phyloP scores from a whole-genome alignment of 1,139 yeast species.

The Kluyveromyces sp. region DNA sequence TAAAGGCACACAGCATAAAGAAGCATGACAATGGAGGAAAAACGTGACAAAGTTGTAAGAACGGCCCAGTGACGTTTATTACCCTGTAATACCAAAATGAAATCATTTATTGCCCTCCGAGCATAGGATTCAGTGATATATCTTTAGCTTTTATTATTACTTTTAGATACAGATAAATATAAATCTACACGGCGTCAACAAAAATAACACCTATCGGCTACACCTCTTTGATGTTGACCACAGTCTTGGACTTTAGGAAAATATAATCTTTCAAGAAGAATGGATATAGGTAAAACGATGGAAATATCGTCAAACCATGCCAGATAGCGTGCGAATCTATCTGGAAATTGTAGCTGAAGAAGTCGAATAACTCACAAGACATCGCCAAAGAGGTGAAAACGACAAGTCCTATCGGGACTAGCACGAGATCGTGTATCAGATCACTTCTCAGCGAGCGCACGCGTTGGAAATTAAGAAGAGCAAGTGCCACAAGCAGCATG shows the following conservation, averaged over 20 bases:
- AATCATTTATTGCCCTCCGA: too few species aligned
- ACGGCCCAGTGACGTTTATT: too few species aligned
- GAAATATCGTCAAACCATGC: conserved; percentile 76
- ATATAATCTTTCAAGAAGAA: conserved; percentile 31
- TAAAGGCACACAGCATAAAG: too few species aligned
- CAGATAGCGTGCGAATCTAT: conserved; percentile 92
- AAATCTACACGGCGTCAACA: too few species aligned
- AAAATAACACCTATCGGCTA: neutral
- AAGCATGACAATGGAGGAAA: too few species aligned
- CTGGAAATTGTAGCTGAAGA: conserved; percentile 61
- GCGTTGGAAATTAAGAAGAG: conserved; percentile 26
- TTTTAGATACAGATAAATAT: too few species aligned
- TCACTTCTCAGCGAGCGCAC: conserved; percentile 10
- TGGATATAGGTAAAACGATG: conserved; percentile 35
- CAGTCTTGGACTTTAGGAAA: conserved; percentile 4
- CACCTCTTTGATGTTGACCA: neutral
- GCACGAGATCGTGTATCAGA: conserved; percentile 16
- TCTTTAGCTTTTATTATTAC: too few species aligned
- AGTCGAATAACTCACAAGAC: conserved; percentile 84
- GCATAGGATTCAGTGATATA: too few species aligned
- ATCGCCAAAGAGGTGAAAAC: conserved; percentile 57
- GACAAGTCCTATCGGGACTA: conserved; percentile 47
- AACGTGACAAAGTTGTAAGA: too few species aligned
- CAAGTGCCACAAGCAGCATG: conserved; percentile 30
- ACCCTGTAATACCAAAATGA: too few species aligned